Base-by-base conservation (phyloP, 352 stramenopile species). In the Ochromonadaceae sp. region DNA sequence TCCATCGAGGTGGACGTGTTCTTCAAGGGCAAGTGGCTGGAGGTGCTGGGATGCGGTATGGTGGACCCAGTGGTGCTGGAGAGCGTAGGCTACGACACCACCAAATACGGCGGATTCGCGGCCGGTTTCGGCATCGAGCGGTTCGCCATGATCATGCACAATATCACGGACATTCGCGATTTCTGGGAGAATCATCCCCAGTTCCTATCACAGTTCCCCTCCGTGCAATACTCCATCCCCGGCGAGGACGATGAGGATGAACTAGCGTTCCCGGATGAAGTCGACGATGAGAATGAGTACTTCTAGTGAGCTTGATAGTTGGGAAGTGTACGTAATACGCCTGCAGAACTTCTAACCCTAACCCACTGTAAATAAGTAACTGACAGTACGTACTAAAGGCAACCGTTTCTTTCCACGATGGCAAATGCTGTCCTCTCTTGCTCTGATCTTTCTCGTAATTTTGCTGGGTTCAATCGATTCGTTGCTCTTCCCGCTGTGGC, bases 111-210 rank as follows among this genome's bases (percentile, higher is more conserved):
- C 28, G 94, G 90, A 58, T 99, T 91, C 91, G 94, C 94, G 9
- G 98, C 98, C 74, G 94, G 94, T 20, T 76, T 99, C 1, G 94
- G 94, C 12, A 81, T 99, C 14, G 94, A 99, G 72, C 81, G 94
- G 52, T 78, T 99, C 25, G 93, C 92, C 4, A 99, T 99, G 94
- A 90, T 98, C 30, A 76, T 99, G 25, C 98, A 98, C 75, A 77
- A 95, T 48, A 98, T 99, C 73, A 92, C 94, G 1, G 94, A 99
- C 70, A 99, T 99, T 78, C 90, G 94, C 38, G 72, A 98, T 15
- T 99, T 99, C 79, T 99, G 93, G 93, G 92, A 84, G 0, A 74
- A 92, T 36, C 92, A 99, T 76, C 49, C 80, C 61, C 80, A 92
- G 36, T 96, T 96, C 72, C 77, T 85, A 48, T 59, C 44, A 28